These are phyloP conservation scores for Ophiognomonia clavigignenti-juglandacearum DNA, from an alignment of 2,329 filamentous ascomycete species.

Conservation along the genomic window DNA sequence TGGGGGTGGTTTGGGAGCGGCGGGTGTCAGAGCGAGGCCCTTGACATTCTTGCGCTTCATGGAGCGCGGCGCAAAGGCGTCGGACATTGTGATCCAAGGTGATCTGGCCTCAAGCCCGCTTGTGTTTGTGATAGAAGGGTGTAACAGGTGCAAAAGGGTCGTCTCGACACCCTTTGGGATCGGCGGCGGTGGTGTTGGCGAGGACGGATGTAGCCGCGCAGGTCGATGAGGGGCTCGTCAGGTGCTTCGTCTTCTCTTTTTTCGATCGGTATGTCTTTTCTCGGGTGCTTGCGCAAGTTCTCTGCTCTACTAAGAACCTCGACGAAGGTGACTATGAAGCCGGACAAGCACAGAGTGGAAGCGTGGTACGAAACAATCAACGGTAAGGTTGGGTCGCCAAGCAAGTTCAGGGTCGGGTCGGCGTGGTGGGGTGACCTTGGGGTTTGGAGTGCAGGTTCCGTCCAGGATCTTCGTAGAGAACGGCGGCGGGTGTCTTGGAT, in stretches of 20 bases:
- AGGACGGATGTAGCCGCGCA: conserved; percentile 3
- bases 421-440: conserved; percentile 4
- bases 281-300: neutral
- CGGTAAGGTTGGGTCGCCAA: conserved; percentile 4
- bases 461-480: neutral
- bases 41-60: conserved; percentile 99
- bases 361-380: neutral
- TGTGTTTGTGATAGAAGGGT: neutral
- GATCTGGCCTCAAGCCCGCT: neutral
- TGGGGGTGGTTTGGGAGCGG: conserved; percentile 65
- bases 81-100: conserved; percentile 50
- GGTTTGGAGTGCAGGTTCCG: neutral
- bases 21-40: conserved; percentile 80
- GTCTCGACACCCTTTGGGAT: neutral
- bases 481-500: neutral
- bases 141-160: neutral
- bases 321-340: neutral
- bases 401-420: neutral
- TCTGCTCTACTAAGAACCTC: neutral
- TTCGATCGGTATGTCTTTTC: neutral
- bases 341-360: neutral
- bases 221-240: conserved; percentile 7
- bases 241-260: neutral
- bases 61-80: conserved; percentile 64
- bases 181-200: conserved; percentile 1